Conservation (phyloP, 441 rosid species). For the Lepidium campestre region DNA sequence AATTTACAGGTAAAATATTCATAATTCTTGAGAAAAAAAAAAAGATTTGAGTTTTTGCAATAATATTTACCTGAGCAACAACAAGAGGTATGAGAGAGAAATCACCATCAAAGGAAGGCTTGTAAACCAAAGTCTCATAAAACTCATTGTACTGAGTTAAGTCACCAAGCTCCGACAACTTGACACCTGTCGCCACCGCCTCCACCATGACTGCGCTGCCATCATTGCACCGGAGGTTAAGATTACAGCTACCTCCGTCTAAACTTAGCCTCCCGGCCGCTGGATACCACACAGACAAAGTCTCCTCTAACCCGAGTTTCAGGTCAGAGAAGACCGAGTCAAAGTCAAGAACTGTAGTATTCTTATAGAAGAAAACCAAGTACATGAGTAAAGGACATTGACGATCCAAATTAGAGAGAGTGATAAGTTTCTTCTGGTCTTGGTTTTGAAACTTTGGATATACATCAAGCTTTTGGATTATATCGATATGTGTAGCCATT, state of each 20-base stretch:
- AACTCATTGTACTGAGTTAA: constrained; percentile 51
- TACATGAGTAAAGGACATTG: constrained; percentile 65
- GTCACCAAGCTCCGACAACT: constrained; percentile 55
- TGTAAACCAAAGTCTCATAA: constrained; percentile 47
- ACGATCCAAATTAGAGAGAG: constrained; percentile 59
- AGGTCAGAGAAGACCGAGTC: constrained; percentile 37
- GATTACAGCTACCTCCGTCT: constrained; percentile 41
- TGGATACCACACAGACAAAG: constrained; percentile 52
- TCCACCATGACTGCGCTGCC: constrained; percentile 48
- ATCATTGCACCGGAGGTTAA: constrained; percentile 55
- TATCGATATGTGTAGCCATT: constrained; percentile 31
- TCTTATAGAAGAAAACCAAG: constrained; percentile 56
- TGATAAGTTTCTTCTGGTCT: constrained; percentile 32
- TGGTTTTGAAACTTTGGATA: constrained; percentile 35
- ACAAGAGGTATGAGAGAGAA: constrained; percentile 56
- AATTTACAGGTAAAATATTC: neutral
- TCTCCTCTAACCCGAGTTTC: constrained; percentile 57
- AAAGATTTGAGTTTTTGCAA: neutral
- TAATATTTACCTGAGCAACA: constrained; percentile 56
- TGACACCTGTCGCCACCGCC: constrained; percentile 43
- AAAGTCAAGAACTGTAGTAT: constrained; percentile 25
- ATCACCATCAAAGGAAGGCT: constrained; percentile 41
- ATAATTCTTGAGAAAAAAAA: neutral
- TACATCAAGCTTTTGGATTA: constrained; percentile 32
- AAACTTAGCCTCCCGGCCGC: constrained; percentile 58